Evolutionary conservation across 2,329 filamentous ascomycete genomes (phyloP).

Genomic region (Clathrospora elynae): DNA sequence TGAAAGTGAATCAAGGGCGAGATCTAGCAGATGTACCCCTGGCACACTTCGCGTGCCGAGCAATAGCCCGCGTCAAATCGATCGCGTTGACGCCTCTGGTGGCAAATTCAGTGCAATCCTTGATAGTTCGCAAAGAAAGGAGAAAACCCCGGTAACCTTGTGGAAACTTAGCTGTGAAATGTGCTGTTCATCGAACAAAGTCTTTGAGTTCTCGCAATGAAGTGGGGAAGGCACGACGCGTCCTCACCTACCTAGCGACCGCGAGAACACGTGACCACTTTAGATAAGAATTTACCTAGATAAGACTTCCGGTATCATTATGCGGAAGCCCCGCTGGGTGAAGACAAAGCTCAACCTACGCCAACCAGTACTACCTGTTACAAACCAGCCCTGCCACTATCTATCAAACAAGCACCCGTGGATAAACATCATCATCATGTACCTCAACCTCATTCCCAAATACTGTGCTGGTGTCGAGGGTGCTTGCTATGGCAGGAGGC

Average conservation of each 20-base stretch:
- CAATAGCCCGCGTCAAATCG: conserved; percentile 30
- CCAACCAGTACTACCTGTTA: no score
- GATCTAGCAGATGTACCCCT: conserved; percentile 27
- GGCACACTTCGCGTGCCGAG: conserved; percentile 21
- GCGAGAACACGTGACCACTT: conserved; percentile 10
- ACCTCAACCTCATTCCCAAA: no score
- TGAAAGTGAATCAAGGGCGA: conserved; percentile 26
- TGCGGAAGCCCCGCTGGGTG: no score
- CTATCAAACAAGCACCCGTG: no score
- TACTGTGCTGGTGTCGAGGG: no score
- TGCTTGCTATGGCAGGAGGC: no score
- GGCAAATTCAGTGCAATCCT: conserved; percentile 27
- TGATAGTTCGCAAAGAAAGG: conserved; percentile 1
- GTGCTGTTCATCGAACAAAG: background rate
- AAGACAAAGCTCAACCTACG: no score
- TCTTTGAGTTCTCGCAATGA: background rate
- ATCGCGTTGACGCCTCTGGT: conserved; percentile 34
- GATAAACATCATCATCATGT: no score
- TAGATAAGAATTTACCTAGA: no score
- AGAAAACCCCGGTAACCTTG: background rate
- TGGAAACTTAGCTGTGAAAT: conserved; percentile 1
- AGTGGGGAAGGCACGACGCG: conserved; percentile 15
- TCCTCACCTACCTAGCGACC: conserved; percentile 1
- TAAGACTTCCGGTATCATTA: no score
- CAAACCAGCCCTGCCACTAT: no score